Base-by-base conservation (phyloP, 129 eudicot genomes). In the Scalesia atractyloides region DNA sequence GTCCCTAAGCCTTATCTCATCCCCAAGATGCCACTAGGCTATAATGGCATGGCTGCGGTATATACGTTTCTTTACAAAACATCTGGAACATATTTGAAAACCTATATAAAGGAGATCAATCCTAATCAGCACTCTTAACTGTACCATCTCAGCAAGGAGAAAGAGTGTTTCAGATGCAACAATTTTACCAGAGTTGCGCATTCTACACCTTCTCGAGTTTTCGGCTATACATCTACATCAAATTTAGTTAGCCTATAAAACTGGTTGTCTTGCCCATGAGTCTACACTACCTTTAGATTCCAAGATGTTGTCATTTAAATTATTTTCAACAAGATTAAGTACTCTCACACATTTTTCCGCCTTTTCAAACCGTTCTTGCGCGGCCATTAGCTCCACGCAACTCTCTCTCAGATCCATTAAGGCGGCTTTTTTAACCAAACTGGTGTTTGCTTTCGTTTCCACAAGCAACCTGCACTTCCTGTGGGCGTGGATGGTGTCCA, bases 301-400 rank as follows among this genome's bases (percentile, higher is more conserved):
- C 63, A 64, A 37, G 7, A 85, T 65, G 18, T 73, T 70, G 0
- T 69, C 61, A 10, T 60, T 69, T 3, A 86, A 51, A 34, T 70
- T 82, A 18, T 59, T 60, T 33, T 50, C 56, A 2, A 82, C 87
- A 18, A 68, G 67, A 15, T 71, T 49, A 58, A 79, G 46, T 22
- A 68, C 87, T 57, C 60, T 68, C 17, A 72, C 49, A 2, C 85
- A 73, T 57, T 65, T 80, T 26, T 82, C 79, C 0, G 80, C 77
- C 56, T 81, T 61, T 26, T 52, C 47, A 48, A 72, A 54, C 56
- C 69, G 41, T 60, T 78, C 43, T 17, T 78, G 76, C 2, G 86
- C 86, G 15, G 64, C 72, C 30, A 22, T 13, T 3, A 84, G 76
- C 79, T 58, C 76, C 7, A n/a, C 69, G 11, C 51, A 52, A 19